Conservation (phyloP, 176 grass and related monocot species). For the Eragrostis curvula region DNA sequence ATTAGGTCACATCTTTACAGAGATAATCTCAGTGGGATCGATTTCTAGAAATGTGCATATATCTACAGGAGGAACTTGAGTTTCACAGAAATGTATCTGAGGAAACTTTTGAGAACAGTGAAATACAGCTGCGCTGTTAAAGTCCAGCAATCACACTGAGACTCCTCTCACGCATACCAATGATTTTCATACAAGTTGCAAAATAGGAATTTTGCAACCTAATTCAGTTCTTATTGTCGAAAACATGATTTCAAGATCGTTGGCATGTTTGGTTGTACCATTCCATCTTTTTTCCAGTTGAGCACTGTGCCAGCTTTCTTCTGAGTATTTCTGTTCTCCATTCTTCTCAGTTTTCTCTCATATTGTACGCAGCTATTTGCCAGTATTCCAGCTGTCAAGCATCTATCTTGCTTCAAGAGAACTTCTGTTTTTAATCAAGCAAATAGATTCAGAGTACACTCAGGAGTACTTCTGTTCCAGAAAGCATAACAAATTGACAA, state of each 20-base stretch:
- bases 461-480: conserved; percentile 17
- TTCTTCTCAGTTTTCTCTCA: conserved; percentile 22
- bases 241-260: neutral
- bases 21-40: neutral
- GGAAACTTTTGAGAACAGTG: conserved; percentile 7
- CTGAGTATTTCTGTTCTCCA: neutral
- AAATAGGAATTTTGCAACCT: neutral
- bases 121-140: neutral
- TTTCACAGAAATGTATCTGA: neutral
- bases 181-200: neutral
- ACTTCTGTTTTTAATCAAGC: neutral
- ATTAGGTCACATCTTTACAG: neutral
- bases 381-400: neutral
- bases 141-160: neutral
- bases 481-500: conserved; percentile 22
- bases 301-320: neutral
- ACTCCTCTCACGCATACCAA: neutral
- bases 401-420: conserved; percentile 4
- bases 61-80: neutral
- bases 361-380: conserved; percentile 9
- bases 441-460: conserved; percentile 18
- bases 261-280: neutral
- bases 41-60: neutral
- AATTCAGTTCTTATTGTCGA: neutral
- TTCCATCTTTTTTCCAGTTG: neutral